Conservation (phyloP, 345 rosid species). For the Chamaenerion angustifolium region DNA sequence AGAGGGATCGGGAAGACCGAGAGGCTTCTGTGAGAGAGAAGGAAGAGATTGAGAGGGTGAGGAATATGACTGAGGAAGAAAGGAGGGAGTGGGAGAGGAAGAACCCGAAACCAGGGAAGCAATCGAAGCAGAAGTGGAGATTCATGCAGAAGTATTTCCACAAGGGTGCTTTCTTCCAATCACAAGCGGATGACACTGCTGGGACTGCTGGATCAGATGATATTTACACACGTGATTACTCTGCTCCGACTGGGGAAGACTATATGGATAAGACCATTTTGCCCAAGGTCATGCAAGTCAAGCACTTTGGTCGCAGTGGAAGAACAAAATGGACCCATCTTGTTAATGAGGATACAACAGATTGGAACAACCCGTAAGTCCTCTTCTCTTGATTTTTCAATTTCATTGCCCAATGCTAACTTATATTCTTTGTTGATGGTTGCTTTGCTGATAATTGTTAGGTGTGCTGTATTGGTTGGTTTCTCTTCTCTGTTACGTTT, state of each 20-base stretch:
- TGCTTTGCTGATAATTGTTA: not conserved
- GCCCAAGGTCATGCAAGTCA: conserved; percentile 38
- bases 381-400: not conserved
- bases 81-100: conserved; percentile 37
- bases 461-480: no score
- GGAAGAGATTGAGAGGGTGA: conserved; percentile 29
- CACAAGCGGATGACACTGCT: conserved; percentile 18
- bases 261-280: conserved; percentile 31
- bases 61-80: conserved; percentile 38
- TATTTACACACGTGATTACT: conserved; percentile 24
- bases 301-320: conserved; percentile 38
- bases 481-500: no score
- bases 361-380: conserved; percentile 35
- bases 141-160: conserved; percentile 39
- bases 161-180: conserved; percentile 36
- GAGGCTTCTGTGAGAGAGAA: conserved; percentile 29
- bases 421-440: not conserved
- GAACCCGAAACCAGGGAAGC: conserved; percentile 21
- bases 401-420: not conserved
- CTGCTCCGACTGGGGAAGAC: conserved; percentile 34
- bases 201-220: conserved; percentile 19
- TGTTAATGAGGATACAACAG: conserved; percentile 36
- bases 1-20: conserved; percentile 26
- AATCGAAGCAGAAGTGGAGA: conserved; percentile 28
- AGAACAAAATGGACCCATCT: conserved; percentile 39